Conservation (phyloP, 2,329 filamentous ascomycete genomes). For the Colletotrichum lindemuthianum region DNA sequence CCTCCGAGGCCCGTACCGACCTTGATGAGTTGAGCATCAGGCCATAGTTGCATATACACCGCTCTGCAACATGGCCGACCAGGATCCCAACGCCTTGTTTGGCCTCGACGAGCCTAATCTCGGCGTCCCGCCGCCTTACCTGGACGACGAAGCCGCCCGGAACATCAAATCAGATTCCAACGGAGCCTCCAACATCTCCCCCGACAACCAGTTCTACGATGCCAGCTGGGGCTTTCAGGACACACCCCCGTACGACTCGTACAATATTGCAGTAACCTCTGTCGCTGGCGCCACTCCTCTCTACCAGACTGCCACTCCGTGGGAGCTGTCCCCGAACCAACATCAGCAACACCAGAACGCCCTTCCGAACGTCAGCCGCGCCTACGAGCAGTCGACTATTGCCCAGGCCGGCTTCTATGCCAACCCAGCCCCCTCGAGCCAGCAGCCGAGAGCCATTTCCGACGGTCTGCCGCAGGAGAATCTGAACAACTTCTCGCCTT, state of each 20-base stretch:
- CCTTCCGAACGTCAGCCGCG: slow-evolving; percentile 44
- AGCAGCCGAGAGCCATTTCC: slow-evolving; percentile 35
- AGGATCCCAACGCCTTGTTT: slow-evolving; percentile 54
- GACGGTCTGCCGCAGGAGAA: slow-evolving; percentile 30
- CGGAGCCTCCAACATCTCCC: slow-evolving; percentile 37
- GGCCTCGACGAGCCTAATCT: slow-evolving; percentile 56
- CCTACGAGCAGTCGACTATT: slow-evolving; percentile 47
- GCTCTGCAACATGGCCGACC: slow-evolving; percentile 49
- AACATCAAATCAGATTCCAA: slow-evolving; percentile 34
- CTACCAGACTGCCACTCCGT: slow-evolving; percentile 46
- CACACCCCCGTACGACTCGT: slow-evolving; percentile 59
- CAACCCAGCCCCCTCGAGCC: slow-evolving; percentile 41
- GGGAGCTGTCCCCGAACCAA: slow-evolving; percentile 48
- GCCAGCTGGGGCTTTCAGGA: slow-evolving; percentile 61
- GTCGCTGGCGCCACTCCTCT: slow-evolving; percentile 44
- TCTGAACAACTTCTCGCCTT: slow-evolving; percentile 58
- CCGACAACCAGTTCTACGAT: slow-evolving; percentile 44
- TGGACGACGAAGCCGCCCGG: slow-evolving; percentile 44
- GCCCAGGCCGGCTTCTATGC: slow-evolving; percentile 50
- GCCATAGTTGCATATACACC: slow-evolving; percentile 37
- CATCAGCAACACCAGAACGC: slow-evolving; percentile 41
- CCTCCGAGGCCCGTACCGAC: slow-evolving; percentile 18
- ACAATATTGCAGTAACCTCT: slow-evolving; percentile 48
- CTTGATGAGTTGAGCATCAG: slow-evolving; percentile 37
- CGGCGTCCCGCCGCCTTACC: slow-evolving; percentile 42